A percentile compares a stretch with the other conserved stretches of the same genome.
These are phyloP conservation scores for Syzygium aromaticum DNA, from an alignment of 345 rosid genomes.

Conservation along the genomic window DNA sequence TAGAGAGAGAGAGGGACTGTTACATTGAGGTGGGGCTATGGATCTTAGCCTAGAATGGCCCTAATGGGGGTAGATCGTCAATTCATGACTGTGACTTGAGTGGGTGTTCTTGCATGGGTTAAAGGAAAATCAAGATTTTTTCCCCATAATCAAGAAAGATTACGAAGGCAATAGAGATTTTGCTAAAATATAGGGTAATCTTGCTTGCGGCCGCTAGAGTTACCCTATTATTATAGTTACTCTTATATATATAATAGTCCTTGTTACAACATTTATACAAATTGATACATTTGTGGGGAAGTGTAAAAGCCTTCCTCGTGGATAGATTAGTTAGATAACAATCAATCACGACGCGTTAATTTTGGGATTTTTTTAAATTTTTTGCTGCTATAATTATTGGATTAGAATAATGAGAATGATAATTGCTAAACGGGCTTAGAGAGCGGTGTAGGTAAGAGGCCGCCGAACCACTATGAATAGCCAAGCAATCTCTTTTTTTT, in stretches of 20 bases:
- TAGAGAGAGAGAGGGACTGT: neutral
- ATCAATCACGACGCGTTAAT: neutral
- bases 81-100: too few relatives aligned
- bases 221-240: neutral
- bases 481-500: neutral
- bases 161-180: neutral
- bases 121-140: neutral
- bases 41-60: neutral
- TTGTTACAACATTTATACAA: neutral
- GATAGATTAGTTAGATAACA: neutral
- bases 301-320: neutral
- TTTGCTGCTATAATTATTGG: neutral
- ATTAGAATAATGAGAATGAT: neutral
- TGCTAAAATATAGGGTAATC: neutral
- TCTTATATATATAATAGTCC: neutral
- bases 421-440: neutral
- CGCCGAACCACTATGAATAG: neutral
- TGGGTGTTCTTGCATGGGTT: neutral
- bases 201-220: neutral
- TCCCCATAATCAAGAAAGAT: neutral
- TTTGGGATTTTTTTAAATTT: neutral
- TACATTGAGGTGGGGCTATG: neutral
- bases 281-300: neutral
- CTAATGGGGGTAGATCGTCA: too few relatives aligned
- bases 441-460: neutral